These are phyloP conservation scores for Carex cristatella DNA, from an alignment of 176 grass and related monocot genomes.

Conservation along the genomic window DNA sequence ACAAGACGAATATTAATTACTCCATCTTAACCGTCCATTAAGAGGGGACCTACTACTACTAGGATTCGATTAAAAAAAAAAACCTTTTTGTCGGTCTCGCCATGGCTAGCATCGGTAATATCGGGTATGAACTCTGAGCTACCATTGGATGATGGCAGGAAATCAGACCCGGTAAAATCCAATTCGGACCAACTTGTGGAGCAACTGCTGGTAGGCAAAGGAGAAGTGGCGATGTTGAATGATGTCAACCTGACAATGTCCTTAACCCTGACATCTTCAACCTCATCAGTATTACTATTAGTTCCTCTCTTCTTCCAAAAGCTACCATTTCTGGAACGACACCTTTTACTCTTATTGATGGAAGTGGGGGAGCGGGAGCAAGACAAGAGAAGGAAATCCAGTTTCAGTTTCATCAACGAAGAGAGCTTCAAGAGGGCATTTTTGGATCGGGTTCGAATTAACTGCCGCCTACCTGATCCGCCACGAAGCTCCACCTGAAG, in stretches of 20 bases:
- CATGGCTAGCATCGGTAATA: neutral
- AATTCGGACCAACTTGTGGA: conserved; percentile 1
- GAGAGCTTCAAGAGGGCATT: conserved; percentile 42
- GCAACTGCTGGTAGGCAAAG: neutral
- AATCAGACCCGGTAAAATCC: conserved; percentile 18
- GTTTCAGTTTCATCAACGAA: conserved; percentile 23
- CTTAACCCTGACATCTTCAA: neutral
- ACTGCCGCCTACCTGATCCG: conserved; percentile 1
- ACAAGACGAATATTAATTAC: neutral
- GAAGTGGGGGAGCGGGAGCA: conserved; percentile 2
- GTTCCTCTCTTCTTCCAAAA: conserved; percentile 18
- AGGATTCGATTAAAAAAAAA: neutral
- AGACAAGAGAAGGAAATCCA: conserved; percentile 27
- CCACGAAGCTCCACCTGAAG: conserved; percentile 20
- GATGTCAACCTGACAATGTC: conserved; percentile 11
- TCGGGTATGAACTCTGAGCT: conserved; percentile 7
- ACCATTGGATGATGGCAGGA: conserved; percentile 21
- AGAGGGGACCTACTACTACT: neutral
- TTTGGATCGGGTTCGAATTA: conserved; percentile 8
- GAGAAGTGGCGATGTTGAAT: conserved; percentile 20
- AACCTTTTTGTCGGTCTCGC: conserved; percentile 4
- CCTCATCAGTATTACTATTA: neutral
- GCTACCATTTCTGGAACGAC: neutral
- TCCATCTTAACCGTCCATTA: neutral
- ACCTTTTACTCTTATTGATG: conserved; percentile 12